phyloP scores from a whole-genome alignment of 148 eudicot genomes.

The Rhododendron simsii region DNA sequence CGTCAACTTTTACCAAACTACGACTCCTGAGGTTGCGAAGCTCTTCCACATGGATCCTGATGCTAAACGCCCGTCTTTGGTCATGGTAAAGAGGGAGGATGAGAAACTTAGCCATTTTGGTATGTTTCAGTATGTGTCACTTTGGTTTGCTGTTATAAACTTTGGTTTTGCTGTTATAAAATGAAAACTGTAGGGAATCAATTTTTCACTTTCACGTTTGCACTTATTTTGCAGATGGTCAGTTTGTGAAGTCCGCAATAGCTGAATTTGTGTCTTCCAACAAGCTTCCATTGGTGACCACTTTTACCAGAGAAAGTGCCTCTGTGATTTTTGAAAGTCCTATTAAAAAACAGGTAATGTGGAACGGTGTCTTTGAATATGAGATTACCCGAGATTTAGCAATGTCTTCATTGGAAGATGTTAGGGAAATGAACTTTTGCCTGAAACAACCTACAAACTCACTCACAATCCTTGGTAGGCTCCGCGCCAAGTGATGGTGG shows the following conservation, averaged over 20 bases:
- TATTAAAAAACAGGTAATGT: conserved; percentile 73
- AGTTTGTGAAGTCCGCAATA: conserved; percentile 60
- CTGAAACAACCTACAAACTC: background rate
- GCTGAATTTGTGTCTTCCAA: conserved; percentile 73
- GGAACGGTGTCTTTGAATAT: background rate
- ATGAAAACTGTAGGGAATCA: background rate
- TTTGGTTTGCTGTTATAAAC: background rate
- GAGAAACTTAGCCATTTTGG: conserved; percentile 80
- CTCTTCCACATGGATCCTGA: conserved; percentile 64
- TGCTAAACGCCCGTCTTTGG: conserved; percentile 75
- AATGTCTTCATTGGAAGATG: background rate
- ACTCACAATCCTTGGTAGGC: background rate
- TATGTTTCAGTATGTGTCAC: conserved; percentile 23
- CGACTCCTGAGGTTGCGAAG: conserved; percentile 71
- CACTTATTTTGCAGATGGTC: conserved; percentile 50
- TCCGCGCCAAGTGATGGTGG: background rate
- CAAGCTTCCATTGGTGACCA: conserved; percentile 83
- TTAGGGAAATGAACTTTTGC: background rate
- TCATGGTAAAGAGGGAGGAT: conserved; percentile 77
- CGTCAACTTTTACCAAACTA: conserved; percentile 85
- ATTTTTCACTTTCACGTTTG: conserved; percentile 8
- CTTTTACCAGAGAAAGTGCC: conserved; percentile 73
- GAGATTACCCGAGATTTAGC: background rate
- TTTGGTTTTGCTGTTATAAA: background rate
- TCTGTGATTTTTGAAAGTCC: conserved; percentile 72